Evolutionary conservation across 805 yeast species (phyloP).

Genomic region (Candida coquimbonensis): DNA sequence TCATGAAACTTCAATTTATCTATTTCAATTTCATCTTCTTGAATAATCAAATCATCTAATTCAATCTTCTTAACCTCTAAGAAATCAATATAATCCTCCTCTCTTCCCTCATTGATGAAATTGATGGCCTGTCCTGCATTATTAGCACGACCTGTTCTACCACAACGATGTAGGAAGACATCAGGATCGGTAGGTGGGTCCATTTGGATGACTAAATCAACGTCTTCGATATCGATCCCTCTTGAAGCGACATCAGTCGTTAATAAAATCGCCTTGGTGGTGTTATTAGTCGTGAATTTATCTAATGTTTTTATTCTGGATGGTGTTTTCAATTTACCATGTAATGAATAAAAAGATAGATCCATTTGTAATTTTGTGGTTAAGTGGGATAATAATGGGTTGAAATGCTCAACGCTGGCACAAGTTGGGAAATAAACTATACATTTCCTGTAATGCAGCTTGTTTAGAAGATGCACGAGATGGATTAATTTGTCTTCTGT

Average conservation of each 20-base stretch:
- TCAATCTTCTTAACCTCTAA: constrained; percentile 64
- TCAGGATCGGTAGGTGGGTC: constrained; percentile 95
- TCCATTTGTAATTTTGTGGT: constrained; percentile 29
- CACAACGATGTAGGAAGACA: constrained; percentile 87
- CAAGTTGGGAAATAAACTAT: constrained; percentile 94
- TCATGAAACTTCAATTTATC: constrained; percentile 12
- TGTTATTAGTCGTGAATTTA: constrained; percentile 34
- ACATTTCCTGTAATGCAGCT: constrained; percentile 61
- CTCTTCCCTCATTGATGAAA: constrained; percentile 67
- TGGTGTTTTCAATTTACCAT: constrained; percentile 82
- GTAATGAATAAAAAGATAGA: constrained; percentile 60
- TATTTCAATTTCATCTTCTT: constrained; percentile 10
- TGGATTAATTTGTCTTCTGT: constrained; percentile 57
- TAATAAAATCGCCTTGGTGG: constrained; percentile 54
- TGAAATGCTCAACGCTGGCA: constrained; percentile 71
- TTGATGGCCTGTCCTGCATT: constrained; percentile 73
- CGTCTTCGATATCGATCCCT: constrained; percentile 93
- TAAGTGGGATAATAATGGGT: constrained; percentile 37
- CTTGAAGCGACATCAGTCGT: constrained; percentile 99
- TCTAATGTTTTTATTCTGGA: constrained; percentile 70
- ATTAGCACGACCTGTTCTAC: constrained; percentile 93
- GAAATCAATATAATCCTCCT: constrained; percentile 74
- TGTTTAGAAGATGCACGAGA: constrained; percentile 45
- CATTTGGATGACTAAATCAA: constrained; percentile 85
- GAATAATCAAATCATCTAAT: constrained; percentile 33